phyloP scores from a whole-genome alignment of 2,329 filamentous ascomycete species.

The Davidsoniella eucalypti region DNA sequence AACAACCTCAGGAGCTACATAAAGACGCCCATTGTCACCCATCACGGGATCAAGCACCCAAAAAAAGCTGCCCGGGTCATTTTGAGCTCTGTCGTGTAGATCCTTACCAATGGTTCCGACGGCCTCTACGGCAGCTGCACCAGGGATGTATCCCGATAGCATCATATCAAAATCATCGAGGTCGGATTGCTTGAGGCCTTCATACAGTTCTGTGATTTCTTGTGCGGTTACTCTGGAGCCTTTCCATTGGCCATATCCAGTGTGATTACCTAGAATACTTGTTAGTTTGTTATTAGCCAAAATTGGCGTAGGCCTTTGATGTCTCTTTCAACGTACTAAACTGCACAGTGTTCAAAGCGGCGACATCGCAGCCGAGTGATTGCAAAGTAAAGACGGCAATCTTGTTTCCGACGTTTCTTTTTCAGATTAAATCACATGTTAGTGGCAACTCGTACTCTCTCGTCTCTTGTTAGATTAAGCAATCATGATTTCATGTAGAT shows the following conservation, averaged over 20 bases:
- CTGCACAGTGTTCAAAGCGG: conserved; percentile 88
- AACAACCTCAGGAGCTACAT: conserved; percentile 81
- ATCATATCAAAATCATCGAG: conserved; percentile 87
- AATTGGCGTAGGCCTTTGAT: not conserved
- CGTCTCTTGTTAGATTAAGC: conserved; percentile 15
- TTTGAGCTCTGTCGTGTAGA: conserved; percentile 47
- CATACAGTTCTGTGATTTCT: conserved; percentile 72
- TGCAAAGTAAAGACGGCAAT: conserved; percentile 94
- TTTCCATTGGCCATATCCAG: conserved; percentile 76
- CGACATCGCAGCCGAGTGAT: conserved; percentile 81
- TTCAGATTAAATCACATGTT: not conserved
- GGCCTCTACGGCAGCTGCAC: conserved; percentile 65
- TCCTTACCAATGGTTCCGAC: conserved; percentile 75
- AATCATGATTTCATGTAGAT: too few relatives aligned
- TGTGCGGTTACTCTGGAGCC: conserved; percentile 67
- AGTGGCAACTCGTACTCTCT: too few relatives aligned
- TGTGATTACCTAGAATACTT: conserved; percentile 65
- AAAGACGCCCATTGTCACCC: conserved; percentile 86
- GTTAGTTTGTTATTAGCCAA: not conserved
- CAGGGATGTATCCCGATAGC: conserved; percentile 87
- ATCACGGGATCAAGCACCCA: conserved; percentile 98
- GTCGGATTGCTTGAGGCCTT: conserved; percentile 66
- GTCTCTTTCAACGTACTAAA: conserved; percentile 54
- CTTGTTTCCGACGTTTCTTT: conserved; percentile 84
- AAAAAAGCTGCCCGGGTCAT: conserved; percentile 64